phyloP scores from a whole-genome alignment of 2,329 filamentous ascomycete species.

The Talaromyces sp. region DNA sequence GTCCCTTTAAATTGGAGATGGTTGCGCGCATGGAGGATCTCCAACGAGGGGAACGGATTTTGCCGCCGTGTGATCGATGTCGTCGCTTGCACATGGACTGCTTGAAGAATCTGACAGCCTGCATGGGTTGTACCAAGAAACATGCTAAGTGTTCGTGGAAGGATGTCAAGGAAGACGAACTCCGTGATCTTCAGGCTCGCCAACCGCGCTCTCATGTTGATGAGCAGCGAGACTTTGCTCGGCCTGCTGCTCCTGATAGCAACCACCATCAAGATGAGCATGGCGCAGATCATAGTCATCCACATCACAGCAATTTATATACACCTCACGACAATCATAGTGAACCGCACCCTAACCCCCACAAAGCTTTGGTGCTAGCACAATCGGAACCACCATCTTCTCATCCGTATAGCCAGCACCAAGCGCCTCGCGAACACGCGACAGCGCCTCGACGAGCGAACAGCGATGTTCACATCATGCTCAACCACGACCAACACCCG shows the following conservation, averaged over 20 bases:
- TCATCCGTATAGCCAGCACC: constrained; percentile 21
- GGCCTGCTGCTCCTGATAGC: not conserved
- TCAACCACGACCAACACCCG: constrained; percentile 12
- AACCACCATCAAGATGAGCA: constrained; percentile 10
- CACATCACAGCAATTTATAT: not conserved
- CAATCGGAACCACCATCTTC: constrained; percentile 12
- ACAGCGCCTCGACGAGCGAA: constrained; percentile 35
- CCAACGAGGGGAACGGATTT: constrained; percentile 67
- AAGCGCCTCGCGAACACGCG: constrained; percentile 21
- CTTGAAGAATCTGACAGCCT: constrained; percentile 80
- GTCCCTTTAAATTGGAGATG: constrained; percentile 63
- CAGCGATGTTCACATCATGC: constrained; percentile 35
- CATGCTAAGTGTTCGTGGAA: constrained; percentile 87
- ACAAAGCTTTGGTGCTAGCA: not conserved
- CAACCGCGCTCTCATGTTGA: constrained; percentile 14
- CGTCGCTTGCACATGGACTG: constrained; percentile 76
- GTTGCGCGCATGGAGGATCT: constrained; percentile 72
- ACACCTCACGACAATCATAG: not conserved
- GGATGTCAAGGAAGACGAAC: constrained; percentile 71
- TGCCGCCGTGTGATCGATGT: constrained; percentile 82
- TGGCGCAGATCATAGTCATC: constrained; percentile 3
- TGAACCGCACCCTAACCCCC: constrained; percentile 1
- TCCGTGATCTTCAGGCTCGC: constrained; percentile 33
- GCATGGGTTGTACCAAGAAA: constrained; percentile 83
- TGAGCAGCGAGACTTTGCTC: constrained; percentile 14